phyloP scores from a whole-genome alignment of 192 early-diverging fungal species.

The Linnemannia exigua region DNA sequence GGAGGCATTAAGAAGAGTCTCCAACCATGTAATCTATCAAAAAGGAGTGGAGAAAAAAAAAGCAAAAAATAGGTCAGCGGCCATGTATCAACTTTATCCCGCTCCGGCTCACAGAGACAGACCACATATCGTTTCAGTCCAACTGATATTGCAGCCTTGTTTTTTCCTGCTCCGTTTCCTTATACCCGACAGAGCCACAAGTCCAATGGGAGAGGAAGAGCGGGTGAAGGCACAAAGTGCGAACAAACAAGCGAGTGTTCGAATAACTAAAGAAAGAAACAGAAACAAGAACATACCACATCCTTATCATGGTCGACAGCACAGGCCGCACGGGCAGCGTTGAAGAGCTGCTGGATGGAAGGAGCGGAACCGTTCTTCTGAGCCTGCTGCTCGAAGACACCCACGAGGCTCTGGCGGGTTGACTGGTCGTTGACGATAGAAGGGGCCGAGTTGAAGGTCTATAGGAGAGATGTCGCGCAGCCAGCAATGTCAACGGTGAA shows the following conservation, averaged over 20 bases:
- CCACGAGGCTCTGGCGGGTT: conserved; percentile 40
- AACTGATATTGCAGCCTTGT: not conserved
- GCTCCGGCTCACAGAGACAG: conserved; percentile 5
- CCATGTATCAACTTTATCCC: conserved; percentile 2
- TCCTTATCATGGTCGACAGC: conserved; percentile 58
- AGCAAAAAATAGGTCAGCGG: conserved; percentile 3
- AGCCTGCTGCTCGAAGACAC: conserved; percentile 37
- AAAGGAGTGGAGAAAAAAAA: not conserved
- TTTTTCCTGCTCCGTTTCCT: not conserved
- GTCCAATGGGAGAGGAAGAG: not conserved
- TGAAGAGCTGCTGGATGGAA: conserved; percentile 48
- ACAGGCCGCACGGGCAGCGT: conserved; percentile 47
- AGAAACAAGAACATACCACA: conserved; percentile 29
- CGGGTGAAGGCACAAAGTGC: not conserved
- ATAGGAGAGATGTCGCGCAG: not conserved
- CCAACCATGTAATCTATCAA: conserved; percentile 53
- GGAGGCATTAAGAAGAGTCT: conserved; percentile 45
- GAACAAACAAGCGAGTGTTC: not conserved
- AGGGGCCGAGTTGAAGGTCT: conserved; percentile 57
- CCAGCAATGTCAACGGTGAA: not conserved
- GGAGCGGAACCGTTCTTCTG: conserved; percentile 44
- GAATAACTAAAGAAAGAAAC: not conserved
- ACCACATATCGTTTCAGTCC: not conserved
- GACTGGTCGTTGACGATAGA: conserved; percentile 49
- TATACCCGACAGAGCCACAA: not conserved